These are phyloP conservation scores for Sporothrix pseudoabietina DNA, from an alignment of 2,329 filamentous ascomycete species.

Conservation along the genomic window DNA sequence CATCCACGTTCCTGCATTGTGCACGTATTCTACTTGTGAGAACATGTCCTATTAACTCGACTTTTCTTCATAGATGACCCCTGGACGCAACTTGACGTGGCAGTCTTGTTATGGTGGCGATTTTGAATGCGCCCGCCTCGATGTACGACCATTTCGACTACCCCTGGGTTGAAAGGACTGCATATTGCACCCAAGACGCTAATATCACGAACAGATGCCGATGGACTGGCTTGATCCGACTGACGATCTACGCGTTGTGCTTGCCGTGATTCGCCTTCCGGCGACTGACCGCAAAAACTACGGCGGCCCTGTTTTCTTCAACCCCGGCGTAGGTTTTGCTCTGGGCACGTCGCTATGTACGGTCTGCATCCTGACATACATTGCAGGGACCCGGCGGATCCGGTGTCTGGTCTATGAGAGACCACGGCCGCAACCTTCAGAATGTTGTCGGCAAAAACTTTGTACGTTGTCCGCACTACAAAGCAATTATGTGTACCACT, in stretches of 20 bases:
- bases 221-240: slow-evolving; percentile 47
- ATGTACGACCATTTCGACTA: slow-evolving; percentile 33
- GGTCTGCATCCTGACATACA: not conserved
- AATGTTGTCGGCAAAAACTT: slow-evolving; percentile 52
- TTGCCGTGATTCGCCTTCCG: slow-evolving; percentile 46
- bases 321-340: slow-evolving; percentile 41
- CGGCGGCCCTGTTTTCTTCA: slow-evolving; percentile 46
- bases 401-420: slow-evolving; percentile 44
- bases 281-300: slow-evolving; percentile 39
- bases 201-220: slow-evolving; percentile 38
- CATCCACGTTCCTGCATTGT: not conserved
- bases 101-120: slow-evolving; percentile 42
- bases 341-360: not conserved
- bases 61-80: slow-evolving; percentile 36
- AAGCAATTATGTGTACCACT: too few species aligned
- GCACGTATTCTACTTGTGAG: not conserved
- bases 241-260: slow-evolving; percentile 41
- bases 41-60: too few species aligned
- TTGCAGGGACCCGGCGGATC: slow-evolving; percentile 53
- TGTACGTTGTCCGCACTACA: slow-evolving; percentile 36
- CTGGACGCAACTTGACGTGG: slow-evolving; percentile 42
- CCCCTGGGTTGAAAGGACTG: too few species aligned
- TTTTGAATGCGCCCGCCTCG: slow-evolving; percentile 45
- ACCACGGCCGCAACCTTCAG: slow-evolving; percentile 45
- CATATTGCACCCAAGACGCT: too few species aligned